Conservation (phyloP, 768 basidiomycete genomes). For the Chalciporus sphaerocephalus region DNA sequence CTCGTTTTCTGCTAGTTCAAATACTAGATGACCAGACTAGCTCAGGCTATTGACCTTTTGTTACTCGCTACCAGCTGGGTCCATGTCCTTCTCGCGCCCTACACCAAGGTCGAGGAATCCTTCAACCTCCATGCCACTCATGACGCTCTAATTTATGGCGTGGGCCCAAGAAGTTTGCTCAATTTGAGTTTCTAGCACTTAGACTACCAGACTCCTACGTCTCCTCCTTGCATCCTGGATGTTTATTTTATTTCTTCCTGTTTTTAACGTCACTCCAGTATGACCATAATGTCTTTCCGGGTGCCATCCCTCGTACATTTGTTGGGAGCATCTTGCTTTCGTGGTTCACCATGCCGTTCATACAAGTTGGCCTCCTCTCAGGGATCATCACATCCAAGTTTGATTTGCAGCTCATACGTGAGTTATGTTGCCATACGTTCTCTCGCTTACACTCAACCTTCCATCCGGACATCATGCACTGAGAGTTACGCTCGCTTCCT, state of each 20-base stretch:
- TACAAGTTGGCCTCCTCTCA: slow-evolving; percentile 38
- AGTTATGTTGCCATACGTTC: slow-evolving; percentile 20
- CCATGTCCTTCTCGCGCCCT: slow-evolving; percentile 78
- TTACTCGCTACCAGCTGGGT: slow-evolving; percentile 50
- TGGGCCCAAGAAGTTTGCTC: slow-evolving; percentile 36
- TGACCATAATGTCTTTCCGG: slow-evolving; percentile 86
- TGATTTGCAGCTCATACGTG: slow-evolving; percentile 68
- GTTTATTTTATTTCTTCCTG: background rate
- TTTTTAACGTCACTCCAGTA: slow-evolving; percentile 47
- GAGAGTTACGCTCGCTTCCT: slow-evolving; percentile 63
- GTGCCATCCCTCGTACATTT: slow-evolving; percentile 87
- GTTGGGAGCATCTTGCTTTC: slow-evolving; percentile 71
- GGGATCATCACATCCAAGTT: slow-evolving; percentile 53
- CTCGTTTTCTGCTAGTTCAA: too few relatives aligned
- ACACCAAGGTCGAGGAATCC: slow-evolving; percentile 96
- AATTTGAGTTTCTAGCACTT: slow-evolving; percentile 40
- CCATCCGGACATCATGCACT: slow-evolving; percentile 39
- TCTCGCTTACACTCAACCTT: background rate
- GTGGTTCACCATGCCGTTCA: slow-evolving; percentile 47
- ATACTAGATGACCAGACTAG: slow-evolving; percentile 22
- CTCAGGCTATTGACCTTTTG: slow-evolving; percentile 43
- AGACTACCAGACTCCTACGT: slow-evolving; percentile 9
- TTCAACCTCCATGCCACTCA: slow-evolving; percentile 92
- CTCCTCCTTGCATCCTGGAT: background rate
- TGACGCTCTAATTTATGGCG: slow-evolving; percentile 79